Base-by-base conservation (phyloP, 108 stramenopile genomes). In the Nannochloropsis gaditana region DNA sequence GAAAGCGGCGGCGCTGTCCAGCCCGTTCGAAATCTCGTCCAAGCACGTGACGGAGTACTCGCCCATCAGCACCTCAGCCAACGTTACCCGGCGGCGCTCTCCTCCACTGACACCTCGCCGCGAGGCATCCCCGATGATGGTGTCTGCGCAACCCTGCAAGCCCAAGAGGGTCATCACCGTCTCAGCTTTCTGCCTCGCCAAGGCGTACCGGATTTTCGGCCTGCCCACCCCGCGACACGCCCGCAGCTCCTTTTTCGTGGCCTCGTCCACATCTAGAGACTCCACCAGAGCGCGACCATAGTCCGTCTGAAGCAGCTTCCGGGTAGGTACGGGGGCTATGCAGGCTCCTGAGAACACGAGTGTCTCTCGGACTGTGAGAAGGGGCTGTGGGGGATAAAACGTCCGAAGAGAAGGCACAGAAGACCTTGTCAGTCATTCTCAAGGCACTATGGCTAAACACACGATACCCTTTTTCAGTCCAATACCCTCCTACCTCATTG, bases 91-190 rank as follows among this genome's bases (percentile, higher is more conserved):
- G 2, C 80, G 80, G 11, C 80, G 80, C 86, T 97, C 92, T 9
- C 96, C 96, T 5, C 96, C 95, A 45, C 89, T 90, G 19, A 97
- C 94, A 42, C 96, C 96, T 19, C 95, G 91, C 17, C 94, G 91
- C 42, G 43, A 89, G 42, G 89, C 89, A 82, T 93, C 91, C 45
- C 92, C 93, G 15, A 93, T 88, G 21, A 91, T 50, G 19, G 92
- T 93, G 45, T 92, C 86, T 44, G 43, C 79, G 17, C 50, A 83
- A 43, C 84, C 83, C 44, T 45, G 44, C 41, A 93, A 90, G 19
- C 94, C 93, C 41, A 94, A 85, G 2, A 79, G 81, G 9, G 80
- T 47, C 50, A 93, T 83, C 44, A 94, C 89, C 21, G 83, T 73
- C 41, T 92, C 80, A 21, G 92, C 92, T 85, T 93, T 73, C 59